A percentile compares a stretch with the other conserved stretches of the same genome.
Conservation (phyloP, 1,139 yeast species). For the Zhuliangozyma blackwelliae region DNA sequence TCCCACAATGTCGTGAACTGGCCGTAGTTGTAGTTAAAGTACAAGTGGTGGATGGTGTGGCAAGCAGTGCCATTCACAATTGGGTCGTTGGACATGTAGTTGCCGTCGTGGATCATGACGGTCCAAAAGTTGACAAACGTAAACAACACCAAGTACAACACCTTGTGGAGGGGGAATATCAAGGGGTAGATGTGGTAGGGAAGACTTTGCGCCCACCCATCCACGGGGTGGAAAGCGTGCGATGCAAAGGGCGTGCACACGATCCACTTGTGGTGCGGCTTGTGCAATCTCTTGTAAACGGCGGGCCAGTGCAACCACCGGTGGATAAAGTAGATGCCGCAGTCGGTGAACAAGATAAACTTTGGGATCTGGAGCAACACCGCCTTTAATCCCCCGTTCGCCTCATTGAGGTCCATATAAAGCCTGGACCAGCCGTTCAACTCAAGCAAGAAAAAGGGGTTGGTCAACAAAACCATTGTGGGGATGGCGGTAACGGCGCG, state of each 20-base stretch:
- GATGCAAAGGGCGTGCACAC: slow-evolving; percentile 98
- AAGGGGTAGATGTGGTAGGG: slow-evolving; percentile 93
- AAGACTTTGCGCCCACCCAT: slow-evolving; percentile 86
- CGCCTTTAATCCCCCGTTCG: slow-evolving; percentile 68
- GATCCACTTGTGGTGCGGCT: slow-evolving; percentile 99
- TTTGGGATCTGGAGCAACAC: slow-evolving; percentile 63
- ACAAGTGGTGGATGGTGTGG: slow-evolving; percentile 93
- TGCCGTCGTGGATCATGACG: slow-evolving; percentile 97
- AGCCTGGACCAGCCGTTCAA: slow-evolving; percentile 77
- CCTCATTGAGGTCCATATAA: slow-evolving; percentile 60
- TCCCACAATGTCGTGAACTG: slow-evolving; percentile 99
- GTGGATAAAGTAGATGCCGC: slow-evolving; percentile 86
- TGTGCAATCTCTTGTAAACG: slow-evolving; percentile 81
- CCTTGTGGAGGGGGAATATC: slow-evolving; percentile 86
- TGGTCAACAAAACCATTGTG: slow-evolving; percentile 76
- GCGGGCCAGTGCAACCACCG: slow-evolving; percentile 90
- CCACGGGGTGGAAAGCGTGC: slow-evolving; percentile 98
- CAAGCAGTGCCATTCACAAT: slow-evolving; percentile 96
- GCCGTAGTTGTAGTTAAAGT: slow-evolving; percentile 96
- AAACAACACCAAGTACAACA: slow-evolving; percentile 74
- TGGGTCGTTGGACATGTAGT: slow-evolving; percentile 89
- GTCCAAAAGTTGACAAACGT: slow-evolving; percentile 96
- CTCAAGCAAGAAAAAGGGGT: slow-evolving; percentile 86
- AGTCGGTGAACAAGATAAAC: slow-evolving; percentile 88
- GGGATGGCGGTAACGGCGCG: slow-evolving; percentile 84